These are phyloP conservation scores for Didymellaceae sp. DNA, from an alignment of 2,329 filamentous ascomycete species.

Conservation along the genomic window DNA sequence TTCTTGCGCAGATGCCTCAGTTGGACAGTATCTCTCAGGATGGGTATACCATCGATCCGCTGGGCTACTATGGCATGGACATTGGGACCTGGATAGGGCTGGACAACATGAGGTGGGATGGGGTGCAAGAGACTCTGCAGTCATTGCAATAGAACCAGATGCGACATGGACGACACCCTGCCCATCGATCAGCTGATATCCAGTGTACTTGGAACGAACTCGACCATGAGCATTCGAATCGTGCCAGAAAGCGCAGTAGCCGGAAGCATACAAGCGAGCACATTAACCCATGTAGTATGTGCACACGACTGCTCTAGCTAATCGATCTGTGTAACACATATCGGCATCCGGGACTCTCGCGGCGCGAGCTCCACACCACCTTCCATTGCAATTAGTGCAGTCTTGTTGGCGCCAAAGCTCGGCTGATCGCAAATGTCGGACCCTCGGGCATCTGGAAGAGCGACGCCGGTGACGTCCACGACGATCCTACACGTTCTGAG, in stretches of 20 bases:
- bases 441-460: neutral
- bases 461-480: neutral
- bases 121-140: neutral
- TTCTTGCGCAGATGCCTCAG: neutral
- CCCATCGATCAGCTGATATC: too few species aligned
- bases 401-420: too few species aligned
- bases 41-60: neutral
- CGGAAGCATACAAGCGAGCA: too few species aligned
- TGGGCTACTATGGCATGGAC: neutral
- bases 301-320: too few species aligned
- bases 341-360: neutral
- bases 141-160: too few species aligned
- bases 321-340: too few species aligned
- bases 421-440: constrained; percentile 7
- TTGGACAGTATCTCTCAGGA: neutral
- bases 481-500: neutral
- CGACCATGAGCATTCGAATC: too few species aligned
- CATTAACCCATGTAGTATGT: too few species aligned
- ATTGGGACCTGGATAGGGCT: neutral
- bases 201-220: too few species aligned
- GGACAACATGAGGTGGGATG: neutral
- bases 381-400: too few species aligned
- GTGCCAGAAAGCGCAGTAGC: too few species aligned
- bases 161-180: too few species aligned
- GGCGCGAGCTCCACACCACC: neutral